Conservation (phyloP, 202 grass and related monocot species). For the Schoenoplectus tabernaemontani region DNA sequence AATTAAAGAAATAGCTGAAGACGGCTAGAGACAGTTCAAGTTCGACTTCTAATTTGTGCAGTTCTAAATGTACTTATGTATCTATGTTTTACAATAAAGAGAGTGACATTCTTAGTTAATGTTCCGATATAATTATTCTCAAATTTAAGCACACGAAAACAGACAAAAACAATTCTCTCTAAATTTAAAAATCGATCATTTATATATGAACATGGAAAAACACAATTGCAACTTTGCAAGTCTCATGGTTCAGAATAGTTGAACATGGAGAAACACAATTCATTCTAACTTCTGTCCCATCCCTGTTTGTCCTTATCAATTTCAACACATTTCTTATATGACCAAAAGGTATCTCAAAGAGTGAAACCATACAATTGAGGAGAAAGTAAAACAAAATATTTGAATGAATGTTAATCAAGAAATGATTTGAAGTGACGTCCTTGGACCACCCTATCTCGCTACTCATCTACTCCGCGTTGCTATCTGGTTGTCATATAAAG, state of each 20-base stretch:
- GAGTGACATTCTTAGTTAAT: too few relatives aligned
- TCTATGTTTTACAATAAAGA: neutral
- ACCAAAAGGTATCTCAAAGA: slow-evolving; percentile 8
- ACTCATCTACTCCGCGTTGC: neutral
- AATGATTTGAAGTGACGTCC: slow-evolving; percentile 6
- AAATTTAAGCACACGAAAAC: too few relatives aligned
- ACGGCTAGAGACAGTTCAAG: neutral
- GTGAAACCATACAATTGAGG: slow-evolving; percentile 15
- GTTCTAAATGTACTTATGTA: too few relatives aligned
- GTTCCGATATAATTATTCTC: too few relatives aligned
- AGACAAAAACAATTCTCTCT: neutral
- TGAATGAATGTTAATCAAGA: neutral
- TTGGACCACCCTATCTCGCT: slow-evolving; percentile 16
- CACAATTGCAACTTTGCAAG: too few relatives aligned
- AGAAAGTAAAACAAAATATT: slow-evolving; percentile 1
- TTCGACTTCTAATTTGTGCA: too few relatives aligned
- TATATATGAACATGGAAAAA: neutral
- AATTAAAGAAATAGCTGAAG: too few relatives aligned
- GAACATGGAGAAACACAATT: neutral
- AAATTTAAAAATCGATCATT: neutral
- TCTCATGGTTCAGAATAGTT: neutral
- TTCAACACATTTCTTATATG: neutral
- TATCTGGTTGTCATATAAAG: neutral
- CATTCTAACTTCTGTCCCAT: slow-evolving; percentile 3
- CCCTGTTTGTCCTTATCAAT: slow-evolving; percentile 5